Percentiles rank a stretch among this genome's conserved stretches.
These are phyloP conservation scores for Pyrenochaeta sp. DNA, from an alignment of 2,329 filamentous ascomycete species.

Conservation along the genomic window DNA sequence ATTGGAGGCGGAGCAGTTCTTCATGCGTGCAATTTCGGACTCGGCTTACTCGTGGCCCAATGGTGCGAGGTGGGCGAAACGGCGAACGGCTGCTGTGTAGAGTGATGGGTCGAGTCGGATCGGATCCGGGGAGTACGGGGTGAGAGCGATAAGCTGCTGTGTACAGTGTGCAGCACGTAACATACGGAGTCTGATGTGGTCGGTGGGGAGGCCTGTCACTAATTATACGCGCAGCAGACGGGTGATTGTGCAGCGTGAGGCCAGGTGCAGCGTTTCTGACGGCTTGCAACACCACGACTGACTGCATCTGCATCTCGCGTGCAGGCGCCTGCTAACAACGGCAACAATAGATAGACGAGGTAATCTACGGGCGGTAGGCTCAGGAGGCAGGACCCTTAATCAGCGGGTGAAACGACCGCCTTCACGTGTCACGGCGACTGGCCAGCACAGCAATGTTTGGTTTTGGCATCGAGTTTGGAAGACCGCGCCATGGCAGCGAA, in stretches of 20 bases:
- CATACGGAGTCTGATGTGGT: no score
- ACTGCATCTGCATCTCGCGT: not conserved
- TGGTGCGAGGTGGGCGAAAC: not conserved
- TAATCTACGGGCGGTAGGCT: no score
- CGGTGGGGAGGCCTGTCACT: no score
- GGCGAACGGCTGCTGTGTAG: no score
- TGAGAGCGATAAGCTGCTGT: no score
- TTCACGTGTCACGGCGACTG: constrained; percentile 5
- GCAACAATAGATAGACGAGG: not conserved
- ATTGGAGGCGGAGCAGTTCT: not conserved
- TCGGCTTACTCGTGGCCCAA: not conserved
- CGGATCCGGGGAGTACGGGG: constrained; percentile 1
- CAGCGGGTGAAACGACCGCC: constrained; percentile 10
- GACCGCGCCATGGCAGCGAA: constrained; percentile 2
- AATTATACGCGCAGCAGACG: no score
- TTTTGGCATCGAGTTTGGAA: constrained; percentile 5
- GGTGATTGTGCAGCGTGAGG: no score
- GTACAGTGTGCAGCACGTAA: no score
- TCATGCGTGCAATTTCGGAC: not conserved
- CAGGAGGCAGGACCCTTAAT: constrained; percentile 4
- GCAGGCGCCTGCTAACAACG: not conserved
- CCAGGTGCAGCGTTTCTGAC: no score
- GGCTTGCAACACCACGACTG: not conserved
- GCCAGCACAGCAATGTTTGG: constrained; percentile 12
- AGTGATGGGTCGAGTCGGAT: no score